Conservation (phyloP, 2,329 filamentous ascomycete genomes). For the Corinectria fuckeliana region DNA sequence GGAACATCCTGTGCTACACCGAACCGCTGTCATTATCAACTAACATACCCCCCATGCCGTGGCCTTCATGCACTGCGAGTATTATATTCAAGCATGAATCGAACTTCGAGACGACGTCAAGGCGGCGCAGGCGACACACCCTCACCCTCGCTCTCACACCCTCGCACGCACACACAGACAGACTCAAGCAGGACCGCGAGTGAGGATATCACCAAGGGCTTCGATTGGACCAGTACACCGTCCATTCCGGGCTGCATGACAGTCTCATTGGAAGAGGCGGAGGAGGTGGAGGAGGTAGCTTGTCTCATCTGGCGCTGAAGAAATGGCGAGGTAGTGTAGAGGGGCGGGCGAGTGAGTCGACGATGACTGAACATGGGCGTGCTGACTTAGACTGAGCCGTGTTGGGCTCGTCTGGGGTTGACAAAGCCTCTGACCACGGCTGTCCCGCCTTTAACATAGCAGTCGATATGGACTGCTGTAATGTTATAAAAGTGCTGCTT, state of each 20-base stretch:
- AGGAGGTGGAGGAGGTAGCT: conserved; percentile 38
- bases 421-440: conserved; percentile 38
- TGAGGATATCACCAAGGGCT: conserved; percentile 37
- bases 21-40: too few relatives aligned
- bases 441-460: too few relatives aligned
- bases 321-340: conserved; percentile 33
- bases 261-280: conserved; percentile 31
- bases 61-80: too few relatives aligned
- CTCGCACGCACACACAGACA: not conserved
- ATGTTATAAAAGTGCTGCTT: too few relatives aligned
- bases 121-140: conserved; percentile 36
- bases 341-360: conserved; percentile 39
- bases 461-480: too few relatives aligned
- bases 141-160: not conserved
- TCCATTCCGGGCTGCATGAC: conserved; percentile 37
- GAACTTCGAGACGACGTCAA: conserved; percentile 34
- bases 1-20: too few relatives aligned
- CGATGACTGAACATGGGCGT: conserved; percentile 30
- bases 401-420: conserved; percentile 40
- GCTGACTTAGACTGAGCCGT: conserved; percentile 38
- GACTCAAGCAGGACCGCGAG: not conserved
- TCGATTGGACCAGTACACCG: conserved; percentile 38
- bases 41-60: too few relatives aligned
- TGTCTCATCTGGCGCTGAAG: conserved; percentile 38
- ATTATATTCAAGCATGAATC: too few relatives aligned